Conservation (phyloP, 2,329 filamentous ascomycete species). For the Epichloe gansuensis region DNA sequence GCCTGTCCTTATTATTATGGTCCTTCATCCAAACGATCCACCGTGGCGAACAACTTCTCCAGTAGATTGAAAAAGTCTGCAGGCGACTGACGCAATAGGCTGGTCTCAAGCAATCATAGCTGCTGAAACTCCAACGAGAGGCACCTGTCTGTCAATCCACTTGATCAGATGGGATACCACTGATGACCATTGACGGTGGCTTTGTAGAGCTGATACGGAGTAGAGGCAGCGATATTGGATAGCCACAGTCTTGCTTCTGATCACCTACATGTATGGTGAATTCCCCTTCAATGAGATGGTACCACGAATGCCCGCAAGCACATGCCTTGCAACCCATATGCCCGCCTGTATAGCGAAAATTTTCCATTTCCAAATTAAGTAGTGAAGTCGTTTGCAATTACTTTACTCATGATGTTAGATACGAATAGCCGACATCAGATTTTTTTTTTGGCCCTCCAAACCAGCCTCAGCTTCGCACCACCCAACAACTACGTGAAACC, state of each 20-base stretch:
- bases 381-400: not conserved
- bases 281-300: too few relatives aligned
- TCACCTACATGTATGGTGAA: too few relatives aligned
- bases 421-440: not conserved
- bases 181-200: too few relatives aligned
- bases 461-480: not conserved
- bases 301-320: not conserved
- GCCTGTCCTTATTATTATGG: too few relatives aligned
- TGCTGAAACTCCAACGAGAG: too few relatives aligned
- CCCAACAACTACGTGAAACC: not conserved
- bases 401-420: not conserved
- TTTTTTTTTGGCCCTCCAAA: not conserved
- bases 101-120: too few relatives aligned
- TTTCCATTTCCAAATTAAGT: not conserved
- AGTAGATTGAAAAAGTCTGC: constrained; percentile 6
- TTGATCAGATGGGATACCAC: too few relatives aligned
- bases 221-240: too few relatives aligned
- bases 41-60: not conserved
- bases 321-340: not conserved
- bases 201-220: too few relatives aligned
- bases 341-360: too few relatives aligned
- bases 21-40: not conserved
- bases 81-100: constrained; percentile 6
- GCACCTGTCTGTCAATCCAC: too few relatives aligned
- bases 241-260: too few relatives aligned